These are phyloP conservation scores for Saccharomycopsis hybrid DNA, from an alignment of 1,139 yeast genomes.

Conservation along the genomic window DNA sequence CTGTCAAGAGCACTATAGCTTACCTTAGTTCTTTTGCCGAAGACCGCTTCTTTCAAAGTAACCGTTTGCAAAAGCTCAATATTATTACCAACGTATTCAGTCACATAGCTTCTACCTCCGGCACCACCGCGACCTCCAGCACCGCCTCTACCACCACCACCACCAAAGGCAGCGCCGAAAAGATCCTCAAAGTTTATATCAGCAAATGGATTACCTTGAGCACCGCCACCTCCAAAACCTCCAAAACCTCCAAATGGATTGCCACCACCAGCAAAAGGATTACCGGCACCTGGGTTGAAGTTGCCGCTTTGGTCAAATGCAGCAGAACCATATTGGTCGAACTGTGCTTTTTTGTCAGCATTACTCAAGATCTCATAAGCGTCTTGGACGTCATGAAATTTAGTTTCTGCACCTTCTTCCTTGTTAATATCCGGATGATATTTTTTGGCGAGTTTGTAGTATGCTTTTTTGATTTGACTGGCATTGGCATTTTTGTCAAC, in stretches of 20 bases:
- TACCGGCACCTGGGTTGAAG: conserved; percentile 32
- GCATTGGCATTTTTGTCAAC: conserved; percentile 64
- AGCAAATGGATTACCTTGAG: conserved; percentile 39
- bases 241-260: conserved; percentile 43
- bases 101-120: conserved; percentile 38
- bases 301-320: conserved; percentile 71
- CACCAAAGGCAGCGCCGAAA: conserved; percentile 72
- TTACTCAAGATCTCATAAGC: conserved; percentile 90
- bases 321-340: conserved; percentile 84
- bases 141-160: conserved; percentile 36
- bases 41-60: conserved; percentile 79
- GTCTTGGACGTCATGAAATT: conserved; percentile 88
- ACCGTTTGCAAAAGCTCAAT: conserved; percentile 73
- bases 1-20: conserved; percentile 70
- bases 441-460: conserved; percentile 87
- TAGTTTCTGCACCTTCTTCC: conserved; percentile 78
- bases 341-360: conserved; percentile 80
- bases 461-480: conserved; percentile 89
- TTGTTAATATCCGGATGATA: conserved; percentile 96
- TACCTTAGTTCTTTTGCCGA: conserved; percentile 64
- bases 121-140: conserved; percentile 29
- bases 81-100: conserved; percentile 84
- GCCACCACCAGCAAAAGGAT: conserved; percentile 33
- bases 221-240: conserved; percentile 34
- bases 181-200: conserved; percentile 76